A percentile compares a stretch with the other conserved stretches of the same genome.
Conservation (phyloP, 345 rosid species). For the Eucalyptus caleyi region DNA sequence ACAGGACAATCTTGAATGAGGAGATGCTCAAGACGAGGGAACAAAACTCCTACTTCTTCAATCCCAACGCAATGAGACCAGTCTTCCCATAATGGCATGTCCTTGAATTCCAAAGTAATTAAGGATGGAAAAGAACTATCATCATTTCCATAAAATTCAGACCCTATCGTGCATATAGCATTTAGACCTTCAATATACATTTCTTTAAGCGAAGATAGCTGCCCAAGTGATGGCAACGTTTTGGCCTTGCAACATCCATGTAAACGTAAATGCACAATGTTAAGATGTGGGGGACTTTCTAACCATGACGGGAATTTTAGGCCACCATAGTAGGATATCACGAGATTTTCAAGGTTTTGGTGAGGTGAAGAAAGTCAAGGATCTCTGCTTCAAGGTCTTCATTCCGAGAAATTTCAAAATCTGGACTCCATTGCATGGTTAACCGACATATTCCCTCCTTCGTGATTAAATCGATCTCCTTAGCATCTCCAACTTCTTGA, state of each 20-base stretch:
- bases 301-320: not conserved
- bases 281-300: not conserved
- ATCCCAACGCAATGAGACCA: fast-evolving
- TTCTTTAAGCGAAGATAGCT: not conserved
- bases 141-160: not conserved
- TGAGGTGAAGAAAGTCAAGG: fast-evolving
- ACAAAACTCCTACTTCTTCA: not conserved
- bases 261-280: not conserved
- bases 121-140: not conserved
- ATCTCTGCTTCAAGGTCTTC: not conserved
- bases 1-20: not conserved
- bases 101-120: not conserved
- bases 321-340: not conserved
- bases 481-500: not conserved
- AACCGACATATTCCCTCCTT: not conserved
- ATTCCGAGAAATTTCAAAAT: fast-evolving
- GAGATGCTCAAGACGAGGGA: not conserved
- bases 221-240: not conserved
- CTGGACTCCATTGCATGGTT: fast-evolving
- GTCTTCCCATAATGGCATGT: not conserved
- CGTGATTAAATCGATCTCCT: fast-evolving
- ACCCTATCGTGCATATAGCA: not conserved
- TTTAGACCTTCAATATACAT: not conserved
- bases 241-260: not conserved
- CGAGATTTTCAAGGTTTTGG: not conserved